Evolutionary conservation across 1,284 basidiomycete genomes (phyloP).

Genomic region (Cutaneotrichosporon sp.): DNA sequence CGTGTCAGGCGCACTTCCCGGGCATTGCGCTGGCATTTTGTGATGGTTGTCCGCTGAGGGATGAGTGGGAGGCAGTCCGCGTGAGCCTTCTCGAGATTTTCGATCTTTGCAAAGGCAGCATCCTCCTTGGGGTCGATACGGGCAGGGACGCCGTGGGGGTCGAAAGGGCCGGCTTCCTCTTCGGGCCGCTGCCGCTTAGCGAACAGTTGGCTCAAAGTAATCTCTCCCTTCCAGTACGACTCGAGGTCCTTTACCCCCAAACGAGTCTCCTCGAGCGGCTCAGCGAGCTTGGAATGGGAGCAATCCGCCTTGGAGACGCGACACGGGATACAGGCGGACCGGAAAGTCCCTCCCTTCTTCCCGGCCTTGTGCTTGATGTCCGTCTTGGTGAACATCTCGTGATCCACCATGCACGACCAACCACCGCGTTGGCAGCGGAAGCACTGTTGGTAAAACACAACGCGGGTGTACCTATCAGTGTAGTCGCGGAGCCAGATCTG

Average conservation of each 20-base stretch:
- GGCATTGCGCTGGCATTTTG: not conserved
- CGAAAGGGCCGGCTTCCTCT: not conserved
- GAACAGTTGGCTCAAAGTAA: not conserved
- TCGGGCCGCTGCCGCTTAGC: not conserved
- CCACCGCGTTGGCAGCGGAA: slow-evolving; percentile 1
- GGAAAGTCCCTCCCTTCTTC: not conserved
- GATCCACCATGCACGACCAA: not conserved
- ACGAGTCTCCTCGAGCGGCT: not conserved
- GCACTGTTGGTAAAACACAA: not conserved
- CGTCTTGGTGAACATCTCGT: not conserved
- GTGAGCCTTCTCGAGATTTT: not conserved
- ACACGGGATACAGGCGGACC: not conserved
- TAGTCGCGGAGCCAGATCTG: not conserved
- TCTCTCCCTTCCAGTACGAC: not conserved
- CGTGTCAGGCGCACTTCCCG: not conserved
- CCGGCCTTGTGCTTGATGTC: not conserved
- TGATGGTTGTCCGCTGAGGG: not conserved
- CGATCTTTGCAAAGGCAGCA: not conserved
- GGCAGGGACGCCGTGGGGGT: not conserved
- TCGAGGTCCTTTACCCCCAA: not conserved
- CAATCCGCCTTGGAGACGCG: slow-evolving; percentile 1
- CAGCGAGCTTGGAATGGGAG: not conserved
- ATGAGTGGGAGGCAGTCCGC: not conserved
- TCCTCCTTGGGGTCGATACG: not conserved
- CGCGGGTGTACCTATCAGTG: not conserved